Evolutionary conservation across 306 rosid species (phyloP).

Genomic region (Rubus idaeus): DNA sequence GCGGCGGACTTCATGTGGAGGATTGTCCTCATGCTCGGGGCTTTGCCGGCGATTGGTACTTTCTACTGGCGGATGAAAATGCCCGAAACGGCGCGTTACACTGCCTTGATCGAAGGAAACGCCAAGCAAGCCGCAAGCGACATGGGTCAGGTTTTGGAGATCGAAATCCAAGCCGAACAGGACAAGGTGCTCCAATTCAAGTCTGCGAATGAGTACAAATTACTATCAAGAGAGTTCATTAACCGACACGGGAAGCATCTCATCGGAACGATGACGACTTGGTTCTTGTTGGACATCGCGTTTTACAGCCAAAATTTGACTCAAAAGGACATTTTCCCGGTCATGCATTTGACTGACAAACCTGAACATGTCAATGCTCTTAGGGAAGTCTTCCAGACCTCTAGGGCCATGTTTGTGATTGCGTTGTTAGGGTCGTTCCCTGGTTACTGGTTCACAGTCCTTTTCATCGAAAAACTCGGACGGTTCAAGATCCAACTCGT

Average conservation of each 20-base stretch:
- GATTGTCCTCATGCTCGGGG: constrained; percentile 66
- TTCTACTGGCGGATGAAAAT: constrained; percentile 83
- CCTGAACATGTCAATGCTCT: constrained; percentile 16
- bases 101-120: constrained; percentile 70
- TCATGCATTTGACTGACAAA: constrained; percentile 27
- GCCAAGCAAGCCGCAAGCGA: constrained; percentile 67
- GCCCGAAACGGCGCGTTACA: constrained; percentile 80
- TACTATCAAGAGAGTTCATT: constrained; percentile 47
- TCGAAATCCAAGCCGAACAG: constrained; percentile 53
- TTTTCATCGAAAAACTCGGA: constrained; percentile 57
- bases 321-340: constrained; percentile 79
- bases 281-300: constrained; percentile 79
- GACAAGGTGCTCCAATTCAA: constrained; percentile 58
- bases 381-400: constrained; percentile 50
- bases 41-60: constrained; percentile 50
- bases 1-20: constrained; percentile 58
- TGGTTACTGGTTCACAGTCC: constrained; percentile 76
- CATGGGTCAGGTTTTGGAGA: constrained; percentile 70
- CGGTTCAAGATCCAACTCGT: constrained; percentile 66
- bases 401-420: constrained; percentile 69
- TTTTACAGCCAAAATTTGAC: constrained; percentile 72
- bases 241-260: constrained; percentile 50
- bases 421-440: constrained; percentile 72
- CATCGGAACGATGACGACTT: constrained; percentile 61
- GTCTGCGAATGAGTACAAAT: constrained; percentile 37